Evolutionary conservation across 2,329 filamentous ascomycete species (phyloP).

Genomic region (Zelopaecilomyces penicillatus): DNA sequence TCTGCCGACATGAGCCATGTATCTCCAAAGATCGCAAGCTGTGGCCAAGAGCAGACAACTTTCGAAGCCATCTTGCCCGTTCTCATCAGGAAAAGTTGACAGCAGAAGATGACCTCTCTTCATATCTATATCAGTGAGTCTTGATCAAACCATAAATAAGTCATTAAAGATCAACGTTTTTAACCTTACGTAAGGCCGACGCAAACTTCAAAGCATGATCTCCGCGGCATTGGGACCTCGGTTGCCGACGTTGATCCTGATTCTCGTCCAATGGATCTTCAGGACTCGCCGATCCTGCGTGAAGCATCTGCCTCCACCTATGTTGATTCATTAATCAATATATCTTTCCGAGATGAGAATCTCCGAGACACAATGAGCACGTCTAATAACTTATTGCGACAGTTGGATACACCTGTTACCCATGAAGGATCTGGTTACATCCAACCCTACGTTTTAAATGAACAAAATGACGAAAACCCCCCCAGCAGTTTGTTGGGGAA

Average conservation of each 20-base stretch:
- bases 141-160: neutral
- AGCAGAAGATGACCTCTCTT: slow-evolving; percentile 30
- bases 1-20: slow-evolving; percentile 19
- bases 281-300: slow-evolving; percentile 8
- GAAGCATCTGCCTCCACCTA: neutral
- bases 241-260: slow-evolving; percentile 14
- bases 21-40: slow-evolving; percentile 41
- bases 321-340: too few species aligned
- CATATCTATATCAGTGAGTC: slow-evolving; percentile 21
- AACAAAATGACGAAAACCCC: too few species aligned
- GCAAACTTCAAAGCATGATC: neutral
- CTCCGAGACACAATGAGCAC: too few species aligned
- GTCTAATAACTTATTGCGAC: too few species aligned
- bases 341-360: too few species aligned
- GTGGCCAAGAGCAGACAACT: slow-evolving; percentile 82
- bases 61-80: slow-evolving; percentile 66
- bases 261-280: slow-evolving; percentile 8
- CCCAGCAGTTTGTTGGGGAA: too few species aligned
- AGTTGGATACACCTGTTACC: too few species aligned
- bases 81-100: slow-evolving; percentile 46
- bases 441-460: too few species aligned
- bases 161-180: neutral
- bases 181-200: neutral
- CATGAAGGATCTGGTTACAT: too few species aligned
- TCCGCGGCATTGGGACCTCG: slow-evolving; percentile 16